Conservation (phyloP, 2,329 filamentous ascomycete genomes). For the Cladosporium sphaerospermum region DNA sequence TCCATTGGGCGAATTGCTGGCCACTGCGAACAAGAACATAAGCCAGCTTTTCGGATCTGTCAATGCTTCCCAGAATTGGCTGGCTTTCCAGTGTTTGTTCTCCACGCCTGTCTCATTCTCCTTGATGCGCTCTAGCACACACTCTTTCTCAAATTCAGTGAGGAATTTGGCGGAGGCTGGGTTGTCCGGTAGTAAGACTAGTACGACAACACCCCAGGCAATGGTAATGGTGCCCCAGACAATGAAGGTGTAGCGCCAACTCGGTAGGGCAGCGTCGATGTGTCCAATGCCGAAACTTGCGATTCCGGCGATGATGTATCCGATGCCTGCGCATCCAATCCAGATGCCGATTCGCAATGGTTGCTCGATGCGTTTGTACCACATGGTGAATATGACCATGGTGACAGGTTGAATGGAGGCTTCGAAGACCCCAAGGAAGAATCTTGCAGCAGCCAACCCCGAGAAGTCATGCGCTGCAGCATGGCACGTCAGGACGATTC, state of each 20-base stretch:
- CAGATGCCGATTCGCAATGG: conserved; percentile 57
- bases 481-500: conserved; percentile 41
- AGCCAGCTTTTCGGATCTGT: conserved; percentile 1
- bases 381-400: conserved; percentile 60
- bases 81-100: conserved; percentile 6
- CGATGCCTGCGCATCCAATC: conserved; percentile 62
- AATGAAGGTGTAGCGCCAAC: conserved; percentile 39
- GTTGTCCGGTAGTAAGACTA: conserved; percentile 47
- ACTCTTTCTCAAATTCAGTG: conserved; percentile 44
- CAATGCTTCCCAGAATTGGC: neutral
- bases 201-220: conserved; percentile 48
- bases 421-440: conserved; percentile 63
- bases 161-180: conserved; percentile 48
- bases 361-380: conserved; percentile 67
- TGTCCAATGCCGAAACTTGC: conserved; percentile 56
- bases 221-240: conserved; percentile 34
- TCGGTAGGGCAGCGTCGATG: conserved; percentile 20
- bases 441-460: conserved; percentile 47
- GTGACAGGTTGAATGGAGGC: conserved; percentile 64
- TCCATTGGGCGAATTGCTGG: conserved; percentile 10
- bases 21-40: conserved; percentile 18
- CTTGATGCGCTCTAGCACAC: neutral
- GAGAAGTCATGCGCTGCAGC: conserved; percentile 17
- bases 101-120: conserved; percentile 1
- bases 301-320: conserved; percentile 56